Conservation (phyloP, 78 protist species). For the Polysphondylium violaceum region DNA sequence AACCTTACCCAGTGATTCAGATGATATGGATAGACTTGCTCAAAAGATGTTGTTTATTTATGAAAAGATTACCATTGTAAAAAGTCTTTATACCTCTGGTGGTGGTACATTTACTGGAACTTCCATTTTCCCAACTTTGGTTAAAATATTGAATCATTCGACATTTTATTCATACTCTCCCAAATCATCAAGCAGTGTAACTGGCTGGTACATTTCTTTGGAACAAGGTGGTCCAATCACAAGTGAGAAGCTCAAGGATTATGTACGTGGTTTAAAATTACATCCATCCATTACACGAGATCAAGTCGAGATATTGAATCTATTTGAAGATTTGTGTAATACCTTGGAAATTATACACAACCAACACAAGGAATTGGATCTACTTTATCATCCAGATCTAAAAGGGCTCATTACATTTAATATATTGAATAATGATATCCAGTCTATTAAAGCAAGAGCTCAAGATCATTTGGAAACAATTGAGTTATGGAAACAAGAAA, state of each 20-base stretch:
- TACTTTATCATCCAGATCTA: background rate
- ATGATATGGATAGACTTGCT: background rate
- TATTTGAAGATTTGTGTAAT: background rate
- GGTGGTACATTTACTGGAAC: conserved; percentile 6
- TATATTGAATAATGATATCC: background rate
- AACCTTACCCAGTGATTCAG: background rate
- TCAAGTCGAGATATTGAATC: conserved; percentile 1
- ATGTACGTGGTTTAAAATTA: conserved; percentile 31
- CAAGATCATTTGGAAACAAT: background rate
- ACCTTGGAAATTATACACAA: background rate
- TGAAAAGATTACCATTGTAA: background rate
- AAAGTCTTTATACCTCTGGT: background rate
- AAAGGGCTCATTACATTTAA: background rate
- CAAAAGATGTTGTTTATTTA: background rate
- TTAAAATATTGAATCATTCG: background rate
- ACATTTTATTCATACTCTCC: background rate
- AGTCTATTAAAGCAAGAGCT: background rate
- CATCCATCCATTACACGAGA: background rate
- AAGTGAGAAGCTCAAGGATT: conserved; percentile 21
- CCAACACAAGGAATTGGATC: background rate
- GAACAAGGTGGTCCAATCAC: background rate
- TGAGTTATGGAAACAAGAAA: background rate
- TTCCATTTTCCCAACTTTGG: conserved; percentile 2
- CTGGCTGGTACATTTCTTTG: background rate
- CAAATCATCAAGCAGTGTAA: background rate